Base-by-base conservation (phyloP, 208 protist genomes). In the Leishmania aethiopica region DNA sequence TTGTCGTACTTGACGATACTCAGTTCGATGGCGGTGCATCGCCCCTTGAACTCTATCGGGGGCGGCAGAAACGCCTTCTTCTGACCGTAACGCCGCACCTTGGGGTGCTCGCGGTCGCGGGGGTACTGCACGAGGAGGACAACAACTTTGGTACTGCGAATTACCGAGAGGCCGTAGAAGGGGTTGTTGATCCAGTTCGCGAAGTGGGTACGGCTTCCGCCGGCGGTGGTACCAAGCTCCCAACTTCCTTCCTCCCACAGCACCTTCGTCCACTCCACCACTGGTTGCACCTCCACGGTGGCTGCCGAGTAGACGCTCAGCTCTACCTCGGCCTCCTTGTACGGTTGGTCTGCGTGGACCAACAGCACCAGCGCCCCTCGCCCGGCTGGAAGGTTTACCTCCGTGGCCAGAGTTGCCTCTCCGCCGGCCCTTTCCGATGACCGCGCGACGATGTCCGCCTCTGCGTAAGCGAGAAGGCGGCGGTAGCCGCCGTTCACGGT, bases 161-260 rank as follows among this genome's bases (percentile, higher is more conserved):
- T 86, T 42, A 90, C 89, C 42, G 90, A 85, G 17, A 98, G 83
- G 35, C 86, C 90, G 59, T 94, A 87, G 82, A 97, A 97, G 1
- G 96, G 96, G 84, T 98, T 98, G 87, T 97, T 97, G 69, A 96
- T 93, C 94, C 94, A 98, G 80, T 86, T 96, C 5, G 89, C 81
- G 86, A 84, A 92, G 75, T 90, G 75, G 25, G 62, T 78, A 35
- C 94, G 88, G 55, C 88, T 91, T 40, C 96, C 96, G 25, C 93
- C 96, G 22, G 94, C 94, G 15, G 89, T 97, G 69, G 85, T 88
- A 47, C 96, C 96, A 32, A 97, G 90, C 71, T 94, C 85, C 94
- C 96, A 98, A 69, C 87, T 84, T 25, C 94, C 93, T 35, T 96
- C 88, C 76, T 86, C 83, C 73, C 92, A 70, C 15, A 82, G 72